phyloP scores from a whole-genome alignment of 345 rosid species.

The Mercurialis annua region DNA sequence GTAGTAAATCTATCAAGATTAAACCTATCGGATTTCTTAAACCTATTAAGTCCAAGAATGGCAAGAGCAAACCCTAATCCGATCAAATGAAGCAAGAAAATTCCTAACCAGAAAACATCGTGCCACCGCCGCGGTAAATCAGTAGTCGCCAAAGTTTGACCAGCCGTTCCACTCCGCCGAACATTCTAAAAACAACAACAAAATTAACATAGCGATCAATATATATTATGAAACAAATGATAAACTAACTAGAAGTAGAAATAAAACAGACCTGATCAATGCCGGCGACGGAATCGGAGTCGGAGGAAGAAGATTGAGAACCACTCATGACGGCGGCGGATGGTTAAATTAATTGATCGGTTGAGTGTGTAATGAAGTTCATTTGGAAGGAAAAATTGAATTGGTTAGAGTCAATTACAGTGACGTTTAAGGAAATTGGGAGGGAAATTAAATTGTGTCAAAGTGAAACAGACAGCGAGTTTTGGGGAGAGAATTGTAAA shows the following conservation, averaged over 20 bases:
- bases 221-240: neutral
- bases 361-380: no score
- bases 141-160: conserved; percentile 38
- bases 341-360: neutral
- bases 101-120: conserved; percentile 83
- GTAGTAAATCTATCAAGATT: conserved; percentile 60
- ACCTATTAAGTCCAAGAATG: conserved; percentile 71
- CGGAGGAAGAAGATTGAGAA: conserved; percentile 56
- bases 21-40: conserved; percentile 66
- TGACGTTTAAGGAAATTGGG: no score
- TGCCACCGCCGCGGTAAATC: conserved; percentile 71
- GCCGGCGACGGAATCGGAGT: conserved; percentile 44
- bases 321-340: conserved; percentile 53
- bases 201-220: neutral
- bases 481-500: no score
- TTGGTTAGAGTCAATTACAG: no score
- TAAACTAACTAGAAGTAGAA: neutral
- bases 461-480: no score
- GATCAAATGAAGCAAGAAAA: conserved; percentile 66
- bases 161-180: conserved; percentile 52
- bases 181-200: conserved; percentile 39
- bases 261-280: conserved; percentile 52
- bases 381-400: no score
- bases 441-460: no score
- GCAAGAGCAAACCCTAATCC: conserved; percentile 57